A percentile compares a stretch with the other conserved stretches of the same genome.
phyloP scores from a whole-genome alignment of 441 rosid species.

The Isatis lusitanica region DNA sequence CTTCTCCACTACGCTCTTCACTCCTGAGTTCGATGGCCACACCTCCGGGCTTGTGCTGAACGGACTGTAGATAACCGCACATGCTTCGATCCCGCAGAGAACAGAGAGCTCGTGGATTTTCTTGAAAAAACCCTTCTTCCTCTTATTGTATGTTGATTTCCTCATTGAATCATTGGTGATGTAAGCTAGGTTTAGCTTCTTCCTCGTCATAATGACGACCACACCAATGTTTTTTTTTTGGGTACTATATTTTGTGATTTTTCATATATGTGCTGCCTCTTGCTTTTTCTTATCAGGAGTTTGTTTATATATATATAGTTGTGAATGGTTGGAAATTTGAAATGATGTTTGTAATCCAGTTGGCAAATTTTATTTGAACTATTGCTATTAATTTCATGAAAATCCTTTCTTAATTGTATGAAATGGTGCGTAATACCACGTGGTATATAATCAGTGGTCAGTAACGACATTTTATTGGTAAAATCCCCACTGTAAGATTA shows the following conservation, averaged over 20 bases:
- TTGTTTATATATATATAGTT: conserved; percentile 31
- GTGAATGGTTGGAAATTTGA: background rate
- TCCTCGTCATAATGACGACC: conserved; percentile 49
- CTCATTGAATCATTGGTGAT: conserved; percentile 53
- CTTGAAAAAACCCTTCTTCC: conserved; percentile 61
- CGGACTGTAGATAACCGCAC: conserved; percentile 52
- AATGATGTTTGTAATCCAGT: background rate
- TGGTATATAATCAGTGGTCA: background rate
- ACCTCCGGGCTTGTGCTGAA: conserved; percentile 43
- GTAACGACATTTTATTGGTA: background rate
- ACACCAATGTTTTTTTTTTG: background rate
- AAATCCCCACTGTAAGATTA: background rate
- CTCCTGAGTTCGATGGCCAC: conserved; percentile 54
- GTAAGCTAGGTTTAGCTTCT: conserved; percentile 60
- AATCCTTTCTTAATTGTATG: background rate
- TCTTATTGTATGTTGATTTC: conserved; percentile 56
- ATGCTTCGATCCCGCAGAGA: conserved; percentile 54
- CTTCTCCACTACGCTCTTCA: conserved; percentile 33
- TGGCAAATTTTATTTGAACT: background rate
- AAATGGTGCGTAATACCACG: background rate
- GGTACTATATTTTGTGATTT: background rate
- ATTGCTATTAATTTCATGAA: background rate
- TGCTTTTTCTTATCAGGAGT: background rate
- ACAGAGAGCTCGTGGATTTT: conserved; percentile 56
- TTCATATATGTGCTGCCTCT: background rate